Evolutionary conservation across 2,329 filamentous ascomycete species (phyloP).

Genomic region (Cladosporium cucumerinum): DNA sequence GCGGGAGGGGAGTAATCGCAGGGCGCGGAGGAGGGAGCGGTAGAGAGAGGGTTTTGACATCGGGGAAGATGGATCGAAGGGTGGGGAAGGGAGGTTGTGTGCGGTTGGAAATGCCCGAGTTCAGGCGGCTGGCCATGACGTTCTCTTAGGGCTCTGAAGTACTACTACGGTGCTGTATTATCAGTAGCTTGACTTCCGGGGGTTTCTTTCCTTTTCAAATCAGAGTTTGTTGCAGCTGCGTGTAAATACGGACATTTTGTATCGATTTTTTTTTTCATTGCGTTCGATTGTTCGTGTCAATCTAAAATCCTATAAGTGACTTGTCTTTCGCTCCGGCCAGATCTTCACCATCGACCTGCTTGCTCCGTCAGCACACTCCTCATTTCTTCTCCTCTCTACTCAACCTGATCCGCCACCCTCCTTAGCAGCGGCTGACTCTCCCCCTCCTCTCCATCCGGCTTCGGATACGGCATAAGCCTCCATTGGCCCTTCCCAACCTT

Average conservation of each 20-base stretch:
- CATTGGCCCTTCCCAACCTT: constrained; percentile 54
- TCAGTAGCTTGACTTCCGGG: no score
- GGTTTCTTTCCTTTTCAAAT: no score
- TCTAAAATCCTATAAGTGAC: not conserved
- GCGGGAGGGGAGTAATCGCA: not conserved
- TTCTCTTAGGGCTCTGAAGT: no score
- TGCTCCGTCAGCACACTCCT: not conserved
- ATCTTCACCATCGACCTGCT: not conserved
- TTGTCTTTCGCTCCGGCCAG: not conserved
- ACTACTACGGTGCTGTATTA: no score
- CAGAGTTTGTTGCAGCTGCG: no score
- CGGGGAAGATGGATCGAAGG: not conserved
- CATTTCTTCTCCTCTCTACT: not conserved
- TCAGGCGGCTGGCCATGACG: no score
- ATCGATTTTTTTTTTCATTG: no score
- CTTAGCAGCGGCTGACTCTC: constrained; percentile 46
- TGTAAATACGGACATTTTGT: no score
- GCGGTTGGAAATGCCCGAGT: no score
- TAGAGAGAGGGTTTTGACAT: not conserved
- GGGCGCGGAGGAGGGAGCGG: not conserved
- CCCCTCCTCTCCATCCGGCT: constrained; percentile 39
- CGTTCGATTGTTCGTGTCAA: no score
- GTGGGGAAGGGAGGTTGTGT: no score
- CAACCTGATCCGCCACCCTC: constrained; percentile 43
- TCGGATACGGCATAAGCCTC: constrained; percentile 43